phyloP scores from a whole-genome alignment of 176 grass and related monocot genomes.

The Oryza brachyantha region DNA sequence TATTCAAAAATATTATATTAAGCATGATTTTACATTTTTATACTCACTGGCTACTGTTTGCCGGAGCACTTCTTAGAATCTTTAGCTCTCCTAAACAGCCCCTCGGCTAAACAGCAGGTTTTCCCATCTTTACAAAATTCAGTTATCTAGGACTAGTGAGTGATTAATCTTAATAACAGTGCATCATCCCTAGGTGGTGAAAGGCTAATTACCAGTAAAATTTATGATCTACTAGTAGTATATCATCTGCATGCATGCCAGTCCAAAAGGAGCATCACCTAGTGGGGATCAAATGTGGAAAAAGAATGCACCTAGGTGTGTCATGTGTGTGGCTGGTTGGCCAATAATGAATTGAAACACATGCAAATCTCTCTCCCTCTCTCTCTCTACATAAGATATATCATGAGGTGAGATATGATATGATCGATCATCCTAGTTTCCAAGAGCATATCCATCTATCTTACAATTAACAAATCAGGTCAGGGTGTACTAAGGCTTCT shows the following conservation, averaged over 20 bases:
- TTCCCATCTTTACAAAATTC: background rate
- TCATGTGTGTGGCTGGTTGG: constrained; percentile 8
- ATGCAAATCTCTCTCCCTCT: background rate
- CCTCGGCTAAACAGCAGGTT: background rate
- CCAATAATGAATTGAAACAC: constrained; percentile 16
- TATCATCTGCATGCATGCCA: background rate
- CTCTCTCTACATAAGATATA: no score
- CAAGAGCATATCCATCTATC: constrained; percentile 24
- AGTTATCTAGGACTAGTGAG: background rate
- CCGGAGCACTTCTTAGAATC: no score
- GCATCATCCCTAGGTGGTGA: constrained; percentile 10
- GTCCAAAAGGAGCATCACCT: constrained; percentile 41
- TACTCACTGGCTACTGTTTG: no score
- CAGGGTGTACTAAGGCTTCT: background rate
- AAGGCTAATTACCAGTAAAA: background rate
- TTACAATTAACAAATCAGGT: background rate
- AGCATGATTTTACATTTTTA: no score
- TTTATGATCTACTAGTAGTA: background rate
- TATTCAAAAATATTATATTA: no score
- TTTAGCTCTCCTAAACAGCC: no score
- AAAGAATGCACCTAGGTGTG: background rate
- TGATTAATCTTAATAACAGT: background rate
- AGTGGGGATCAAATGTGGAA: constrained; percentile 31
- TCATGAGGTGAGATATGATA: constrained; percentile 17
- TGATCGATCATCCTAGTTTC: constrained; percentile 9